A percentile compares a stretch with the other conserved stretches of the same genome.
These are phyloP conservation scores for Penicillium sclerotigenum DNA, from an alignment of 2,329 filamentous ascomycete genomes.

Conservation along the genomic window DNA sequence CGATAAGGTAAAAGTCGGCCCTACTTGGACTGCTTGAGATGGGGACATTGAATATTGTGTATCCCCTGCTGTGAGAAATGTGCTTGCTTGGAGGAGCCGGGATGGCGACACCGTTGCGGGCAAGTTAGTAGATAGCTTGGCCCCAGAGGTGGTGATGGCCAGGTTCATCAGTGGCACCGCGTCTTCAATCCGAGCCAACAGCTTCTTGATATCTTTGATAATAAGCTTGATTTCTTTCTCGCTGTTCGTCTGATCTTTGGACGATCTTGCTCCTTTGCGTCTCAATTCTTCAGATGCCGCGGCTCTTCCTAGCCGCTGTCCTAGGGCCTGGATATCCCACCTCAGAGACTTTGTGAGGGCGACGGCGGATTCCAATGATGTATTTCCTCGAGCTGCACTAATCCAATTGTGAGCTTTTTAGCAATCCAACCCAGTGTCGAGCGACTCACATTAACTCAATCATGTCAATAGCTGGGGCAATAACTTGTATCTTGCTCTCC, in stretches of 20 bases:
- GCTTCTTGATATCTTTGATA: conserved; percentile 67
- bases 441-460: conserved; percentile 74
- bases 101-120: conserved; percentile 85
- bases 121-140: conserved; percentile 75
- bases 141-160: conserved; percentile 90
- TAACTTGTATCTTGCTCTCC: conserved; percentile 83
- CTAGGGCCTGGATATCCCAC: conserved; percentile 76
- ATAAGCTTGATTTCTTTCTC: conserved; percentile 66
- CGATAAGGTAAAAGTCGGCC: conserved; percentile 79
- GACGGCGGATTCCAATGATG: conserved; percentile 78
- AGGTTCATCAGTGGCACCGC: conserved; percentile 88
- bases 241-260: conserved; percentile 53
- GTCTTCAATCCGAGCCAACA: conserved; percentile 80
- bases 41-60: conserved; percentile 70
- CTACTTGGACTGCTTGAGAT: conserved; percentile 70
- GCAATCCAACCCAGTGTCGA: neutral
- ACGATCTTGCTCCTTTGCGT: conserved; percentile 32
- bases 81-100: conserved; percentile 85
- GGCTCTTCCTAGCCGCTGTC: conserved; percentile 68
- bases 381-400: conserved; percentile 69
- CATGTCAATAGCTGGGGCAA: conserved; percentile 87
- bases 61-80: conserved; percentile 82
- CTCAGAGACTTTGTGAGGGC: conserved; percentile 78
- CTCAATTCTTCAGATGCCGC: conserved; percentile 57
- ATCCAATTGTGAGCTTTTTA: neutral